Percentiles rank a stretch among this genome's conserved stretches.
Conservation (phyloP, 1,284 basidiomycete genomes). For the Garcileccinum viscosum region DNA sequence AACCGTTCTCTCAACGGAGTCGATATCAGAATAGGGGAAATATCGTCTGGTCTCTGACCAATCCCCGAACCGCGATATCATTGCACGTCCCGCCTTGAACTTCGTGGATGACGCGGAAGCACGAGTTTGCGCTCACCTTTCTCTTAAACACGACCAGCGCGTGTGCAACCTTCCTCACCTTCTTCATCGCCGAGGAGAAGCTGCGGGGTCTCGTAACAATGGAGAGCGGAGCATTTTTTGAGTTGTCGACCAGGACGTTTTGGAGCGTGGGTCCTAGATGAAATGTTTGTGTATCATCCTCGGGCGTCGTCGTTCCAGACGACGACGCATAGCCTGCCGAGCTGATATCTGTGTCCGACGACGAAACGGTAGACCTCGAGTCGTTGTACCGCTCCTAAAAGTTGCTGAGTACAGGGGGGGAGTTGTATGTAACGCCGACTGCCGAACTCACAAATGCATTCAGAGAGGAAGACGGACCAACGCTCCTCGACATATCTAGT, state of each 20-base stretch:
- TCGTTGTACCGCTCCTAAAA: conserved; percentile 22
- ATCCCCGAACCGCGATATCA: background rate
- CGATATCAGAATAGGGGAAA: conserved; percentile 30
- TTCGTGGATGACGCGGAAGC: background rate
- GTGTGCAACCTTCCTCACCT: conserved; percentile 26
- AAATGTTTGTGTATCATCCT: conserved; percentile 36
- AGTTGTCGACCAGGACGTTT: conserved; percentile 12
- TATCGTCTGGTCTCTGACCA: conserved; percentile 30
- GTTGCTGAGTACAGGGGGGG: background rate
- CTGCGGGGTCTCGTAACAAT: conserved; percentile 20
- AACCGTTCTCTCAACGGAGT: conserved; percentile 39
- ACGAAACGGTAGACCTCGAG: conserved; percentile 29
- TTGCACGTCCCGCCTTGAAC: background rate
- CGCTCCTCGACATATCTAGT: conserved; percentile 20
- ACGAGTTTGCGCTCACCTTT: conserved; percentile 23
- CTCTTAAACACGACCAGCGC: conserved; percentile 31
- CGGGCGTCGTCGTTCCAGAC: conserved; percentile 39
- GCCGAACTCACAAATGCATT: conserved; percentile 19
- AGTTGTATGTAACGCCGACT: background rate
- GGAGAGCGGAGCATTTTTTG: background rate
- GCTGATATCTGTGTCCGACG: conserved; percentile 33
- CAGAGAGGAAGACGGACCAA: conserved; percentile 21
- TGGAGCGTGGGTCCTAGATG: conserved; percentile 23
- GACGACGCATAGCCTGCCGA: conserved; percentile 34
- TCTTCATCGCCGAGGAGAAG: conserved; percentile 30